Percentiles rank a stretch among this genome's conserved stretches.
phyloP scores from a whole-genome alignment of 177 flowering plant species.

The Vitis hybrid region DNA sequence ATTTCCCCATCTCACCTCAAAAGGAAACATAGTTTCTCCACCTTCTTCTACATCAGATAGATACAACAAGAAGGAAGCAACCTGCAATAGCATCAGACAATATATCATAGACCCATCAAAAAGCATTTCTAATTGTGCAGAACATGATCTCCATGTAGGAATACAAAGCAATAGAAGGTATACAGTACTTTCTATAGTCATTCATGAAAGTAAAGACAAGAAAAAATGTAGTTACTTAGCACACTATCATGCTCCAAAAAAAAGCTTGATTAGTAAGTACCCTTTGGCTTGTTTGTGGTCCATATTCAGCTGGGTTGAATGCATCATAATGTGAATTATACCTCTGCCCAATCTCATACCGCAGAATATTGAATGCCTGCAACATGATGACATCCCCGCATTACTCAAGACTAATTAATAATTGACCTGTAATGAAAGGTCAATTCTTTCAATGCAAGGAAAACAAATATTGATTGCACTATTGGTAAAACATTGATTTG shows the following conservation, averaged over 20 bases:
- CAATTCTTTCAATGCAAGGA: neutral
- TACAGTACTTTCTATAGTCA: no score
- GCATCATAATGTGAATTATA: conserved; percentile 87
- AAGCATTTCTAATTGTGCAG: neutral
- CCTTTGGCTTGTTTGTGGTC: conserved; percentile 86
- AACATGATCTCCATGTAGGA: no score
- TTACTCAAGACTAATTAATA: conserved; percentile 21
- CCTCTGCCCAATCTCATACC: conserved; percentile 84
- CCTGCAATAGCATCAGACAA: conserved; percentile 31
- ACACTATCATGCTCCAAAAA: neutral
- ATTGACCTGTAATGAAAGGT: conserved; percentile 1
- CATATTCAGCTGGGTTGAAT: conserved; percentile 84
- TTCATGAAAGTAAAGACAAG: neutral
- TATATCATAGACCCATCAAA: no score
- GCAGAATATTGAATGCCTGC: conserved; percentile 83
- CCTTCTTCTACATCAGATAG: conserved; percentile 88
- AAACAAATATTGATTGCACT: neutral
- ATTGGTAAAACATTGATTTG: no score
- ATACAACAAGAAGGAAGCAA: conserved; percentile 87
- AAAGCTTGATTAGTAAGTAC: conserved; percentile 32
- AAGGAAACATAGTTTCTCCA: conserved; percentile 96
- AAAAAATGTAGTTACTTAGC: neutral
- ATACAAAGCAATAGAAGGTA: neutral
- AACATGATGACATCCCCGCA: conserved; percentile 33
- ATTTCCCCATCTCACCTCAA: conserved; percentile 49